phyloP scores from a whole-genome alignment of 306 rosid species.

The Mimosa pudica region DNA sequence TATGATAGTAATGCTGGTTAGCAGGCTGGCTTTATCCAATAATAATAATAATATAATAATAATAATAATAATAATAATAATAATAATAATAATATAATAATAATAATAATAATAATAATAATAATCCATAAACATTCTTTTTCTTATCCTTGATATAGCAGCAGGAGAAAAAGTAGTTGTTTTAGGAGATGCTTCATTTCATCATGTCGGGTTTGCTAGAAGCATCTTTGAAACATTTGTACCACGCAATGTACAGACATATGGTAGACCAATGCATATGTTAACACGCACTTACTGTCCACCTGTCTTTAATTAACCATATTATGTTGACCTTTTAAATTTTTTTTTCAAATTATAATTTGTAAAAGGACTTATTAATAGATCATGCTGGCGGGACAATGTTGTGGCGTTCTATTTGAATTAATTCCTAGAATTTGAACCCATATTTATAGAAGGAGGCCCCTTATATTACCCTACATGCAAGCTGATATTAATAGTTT shows the following conservation, averaged over 20 bases:
- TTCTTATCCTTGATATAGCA: not conserved
- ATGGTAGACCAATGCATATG: slow-evolving; percentile 29
- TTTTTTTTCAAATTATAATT: not conserved
- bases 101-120: not conserved
- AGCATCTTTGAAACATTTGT: slow-evolving; percentile 37
- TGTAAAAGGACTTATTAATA: not conserved
- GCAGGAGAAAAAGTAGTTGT: not conserved
- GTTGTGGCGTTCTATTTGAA: slow-evolving; percentile 27
- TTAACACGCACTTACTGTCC: not conserved
- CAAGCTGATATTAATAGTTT: not conserved
- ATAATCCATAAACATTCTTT: not conserved
- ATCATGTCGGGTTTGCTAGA: slow-evolving; percentile 43
- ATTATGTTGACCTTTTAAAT: not conserved
- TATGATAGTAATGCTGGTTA: not conserved
- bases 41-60: not conserved
- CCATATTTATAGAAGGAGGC: not conserved
- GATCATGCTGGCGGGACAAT: not conserved
- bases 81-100: not conserved
- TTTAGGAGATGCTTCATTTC: slow-evolving; percentile 29
- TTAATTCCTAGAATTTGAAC: not conserved
- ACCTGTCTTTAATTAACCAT: not conserved
- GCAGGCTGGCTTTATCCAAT: not conserved
- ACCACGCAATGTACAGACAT: not conserved
- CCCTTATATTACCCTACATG: not conserved
- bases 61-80: not conserved